These are phyloP conservation scores for Cymbopogon flexuosus DNA, from an alignment of 202 grass and related monocot genomes.

Conservation along the genomic window DNA sequence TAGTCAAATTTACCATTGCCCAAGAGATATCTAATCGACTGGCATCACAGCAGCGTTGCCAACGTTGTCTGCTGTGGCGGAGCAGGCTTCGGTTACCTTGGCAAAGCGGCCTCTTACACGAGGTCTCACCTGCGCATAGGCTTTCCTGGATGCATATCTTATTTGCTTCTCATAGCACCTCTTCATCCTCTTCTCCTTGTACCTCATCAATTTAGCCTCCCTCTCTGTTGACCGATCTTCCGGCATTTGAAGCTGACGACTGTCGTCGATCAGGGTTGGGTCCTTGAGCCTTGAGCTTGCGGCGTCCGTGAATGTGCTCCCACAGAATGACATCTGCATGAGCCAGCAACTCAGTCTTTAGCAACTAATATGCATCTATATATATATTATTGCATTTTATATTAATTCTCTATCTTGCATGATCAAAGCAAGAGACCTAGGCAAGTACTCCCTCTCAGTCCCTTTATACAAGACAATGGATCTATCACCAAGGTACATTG, in stretches of 20 bases:
- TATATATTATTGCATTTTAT: neutral
- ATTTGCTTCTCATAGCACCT: conserved; percentile 67
- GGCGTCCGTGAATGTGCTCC: conserved; percentile 32
- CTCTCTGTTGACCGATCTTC: conserved; percentile 25
- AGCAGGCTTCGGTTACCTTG: conserved; percentile 13
- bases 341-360: neutral
- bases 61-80: neutral
- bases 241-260: neutral
- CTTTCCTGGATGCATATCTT: conserved; percentile 59
- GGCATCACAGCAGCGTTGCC: neutral
- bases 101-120: conserved; percentile 69
- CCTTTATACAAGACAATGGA: too few species aligned
- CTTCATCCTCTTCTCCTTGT: conserved; percentile 67
- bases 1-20: too few species aligned
- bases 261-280: neutral
- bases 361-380: neutral
- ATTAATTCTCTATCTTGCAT: neutral
- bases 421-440: neutral
- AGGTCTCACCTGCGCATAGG: conserved; percentile 63
- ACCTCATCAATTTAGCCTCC: conserved; percentile 60
- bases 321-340: conserved; percentile 35
- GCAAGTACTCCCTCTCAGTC: too few species aligned
- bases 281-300: conserved; percentile 23
- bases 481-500: too few species aligned
- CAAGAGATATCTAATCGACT: neutral